phyloP scores from a whole-genome alignment of 108 stramenopile genomes.

The Nitzschia sp. region DNA sequence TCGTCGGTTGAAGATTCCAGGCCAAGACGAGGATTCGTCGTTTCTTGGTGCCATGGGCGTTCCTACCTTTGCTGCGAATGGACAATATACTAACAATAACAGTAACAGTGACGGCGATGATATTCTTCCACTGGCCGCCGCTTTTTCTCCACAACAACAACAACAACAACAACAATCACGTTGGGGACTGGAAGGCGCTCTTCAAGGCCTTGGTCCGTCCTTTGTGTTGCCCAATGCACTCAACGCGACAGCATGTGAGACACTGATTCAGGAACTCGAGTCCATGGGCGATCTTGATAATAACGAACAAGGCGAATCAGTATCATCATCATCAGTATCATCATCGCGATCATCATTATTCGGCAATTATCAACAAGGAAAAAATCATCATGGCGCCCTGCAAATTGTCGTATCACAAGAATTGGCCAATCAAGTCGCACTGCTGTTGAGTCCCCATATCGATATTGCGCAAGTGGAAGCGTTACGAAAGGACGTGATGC shows the following conservation, averaged over 20 bases:
- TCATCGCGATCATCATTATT: conserved; percentile 35
- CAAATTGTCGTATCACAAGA: conserved; percentile 68
- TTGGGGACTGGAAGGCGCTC: conserved; percentile 65
- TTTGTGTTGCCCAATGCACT: conserved; percentile 62
- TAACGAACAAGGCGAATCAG: conserved; percentile 66
- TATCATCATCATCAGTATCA: too few species aligned
- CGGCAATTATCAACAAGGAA: conserved; percentile 66
- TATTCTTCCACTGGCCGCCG: background rate
- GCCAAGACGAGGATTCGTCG: background rate
- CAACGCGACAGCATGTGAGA: conserved; percentile 49
- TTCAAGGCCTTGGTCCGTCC: conserved; percentile 53
- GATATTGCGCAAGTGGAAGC: conserved; percentile 53
- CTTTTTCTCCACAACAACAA: background rate
- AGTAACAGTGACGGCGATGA: background rate
- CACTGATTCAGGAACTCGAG: conserved; percentile 59
- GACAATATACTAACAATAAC: conserved; percentile 4
- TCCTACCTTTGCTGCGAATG: conserved; percentile 61
- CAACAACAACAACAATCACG: too few species aligned
- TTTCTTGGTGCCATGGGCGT: conserved; percentile 46
- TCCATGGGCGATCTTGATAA: conserved; percentile 50
- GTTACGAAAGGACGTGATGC: conserved; percentile 16
- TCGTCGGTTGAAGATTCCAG: background rate
- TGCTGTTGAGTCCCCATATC: conserved; percentile 56
- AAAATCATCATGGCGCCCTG: conserved; percentile 80
- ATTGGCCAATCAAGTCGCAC: conserved; percentile 44